Evolutionary conservation across 2,329 filamentous ascomycete species (phyloP), one percentile per base, ranked within the genome.

Genomic region (Capronia epimyces): DNA sequence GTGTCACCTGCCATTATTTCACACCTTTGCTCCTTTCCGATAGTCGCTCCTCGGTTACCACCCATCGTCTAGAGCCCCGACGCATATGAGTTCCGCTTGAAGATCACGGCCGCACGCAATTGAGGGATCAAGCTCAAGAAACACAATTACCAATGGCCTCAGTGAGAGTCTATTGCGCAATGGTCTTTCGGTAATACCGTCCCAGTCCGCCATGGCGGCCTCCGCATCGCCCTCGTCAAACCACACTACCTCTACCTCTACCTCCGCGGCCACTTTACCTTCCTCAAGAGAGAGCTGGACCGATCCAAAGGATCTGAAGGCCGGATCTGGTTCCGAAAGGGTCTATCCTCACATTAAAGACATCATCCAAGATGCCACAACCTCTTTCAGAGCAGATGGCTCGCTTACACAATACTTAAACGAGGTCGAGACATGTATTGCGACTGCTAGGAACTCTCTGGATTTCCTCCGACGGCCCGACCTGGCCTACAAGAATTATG

Each of bases 401-500:
- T 59, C 63, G 45, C 54, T 65, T 32, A 42, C 49, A 9, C 46
- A 61, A 16, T 52, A 41, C 20, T 53, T 63, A n/a, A 47, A 50
- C 36, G 59, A 63, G 37, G 75, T 74, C 32, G 67, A 70, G 27
- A 59, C 60, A 9, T 68, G 70, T 47, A 66, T 75, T 52, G 65
- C 62, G n/a, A 32, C 66, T 66, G 40, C 55, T 4, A 53, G 46
- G 48, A 50, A 34, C 21, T 56, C 55, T 29, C 46, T 82, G 52
- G 78, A 79, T 54, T 84, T 86, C 34, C 34, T 37, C 68, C 73
- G 79, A 21, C 75, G 82, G 29, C 80, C 83, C 3, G 89, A 93
- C 64, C 68, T 82, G 31, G 90, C 90, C 2, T 84, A 95, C 49
- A 80, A 86, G 58, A 87, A 95, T 55, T 97, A 91, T 64, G 78